Evolutionary conservation across 768 basidiomycete genomes (phyloP), one percentile per base, ranked within the genome.

Genomic region (Russula ochroleuca): DNA sequence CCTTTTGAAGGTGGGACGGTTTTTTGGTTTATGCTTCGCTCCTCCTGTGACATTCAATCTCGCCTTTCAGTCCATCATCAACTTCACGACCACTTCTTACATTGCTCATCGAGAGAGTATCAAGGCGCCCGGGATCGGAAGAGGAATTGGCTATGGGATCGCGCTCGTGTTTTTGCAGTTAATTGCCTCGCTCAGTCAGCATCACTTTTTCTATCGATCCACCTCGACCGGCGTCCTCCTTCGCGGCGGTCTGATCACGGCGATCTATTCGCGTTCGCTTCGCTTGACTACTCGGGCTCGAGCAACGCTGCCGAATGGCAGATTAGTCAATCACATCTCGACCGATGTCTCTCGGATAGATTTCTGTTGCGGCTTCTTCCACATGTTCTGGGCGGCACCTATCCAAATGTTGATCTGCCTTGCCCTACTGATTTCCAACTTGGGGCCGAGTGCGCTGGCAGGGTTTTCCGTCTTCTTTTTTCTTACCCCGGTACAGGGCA

Each of bases 261-360:
- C 90, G 1, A 87, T 97, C 41, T 97, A 94, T 74, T 80, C 83
- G 31, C 85, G 88, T 48, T 86, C 88, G 1, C 79, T 97, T 25
- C 81, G 78, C 31, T 80, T 98, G 37, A 88, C 90, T 2, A 83
- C 89, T 19, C 86, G 91, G 47, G 85, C 92, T 7, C 83, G 95
- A 8, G 85, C 86, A 1, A 85, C 83, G 10, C 80, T 95, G 48
- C 85, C 90, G 1, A 97, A 92, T 70, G 95, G 94, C 23, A 89
- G 89, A 71, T 82, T 97, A 13, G 88, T 97, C 66, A 95, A 94
- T 68, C 93, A 96, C 75, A 95, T 98, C 64, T 93, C 91, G 6
- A 92, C 90, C 1, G 93, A 94, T 71, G 85, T 95, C 23, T 93
- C 90, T 33, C 83, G 94, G 23, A 90, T 98, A 71, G 94, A 98